phyloP scores from a whole-genome alignment of 1,284 basidiomycete species.

The Pascua sp. region DNA sequence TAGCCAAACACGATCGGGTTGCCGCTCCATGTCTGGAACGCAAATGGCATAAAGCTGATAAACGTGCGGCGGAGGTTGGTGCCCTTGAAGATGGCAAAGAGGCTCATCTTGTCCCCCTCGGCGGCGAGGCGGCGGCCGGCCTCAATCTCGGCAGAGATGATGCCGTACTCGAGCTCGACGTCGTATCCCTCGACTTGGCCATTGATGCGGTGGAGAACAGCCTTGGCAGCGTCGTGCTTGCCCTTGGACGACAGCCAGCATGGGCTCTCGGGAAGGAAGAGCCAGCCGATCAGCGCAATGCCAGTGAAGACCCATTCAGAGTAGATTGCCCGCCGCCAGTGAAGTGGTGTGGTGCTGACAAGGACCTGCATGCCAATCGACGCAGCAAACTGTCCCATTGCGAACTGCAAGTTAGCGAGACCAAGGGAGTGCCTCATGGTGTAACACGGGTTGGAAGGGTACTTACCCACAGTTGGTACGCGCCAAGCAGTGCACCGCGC shows the following conservation, averaged over 20 bases:
- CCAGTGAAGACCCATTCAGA: constrained; percentile 19
- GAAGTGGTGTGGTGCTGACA: too few species aligned
- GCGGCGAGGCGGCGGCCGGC: constrained; percentile 23
- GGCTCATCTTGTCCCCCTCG: constrained; percentile 9
- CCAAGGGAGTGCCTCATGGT: constrained; percentile 19
- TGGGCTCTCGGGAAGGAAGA: constrained; percentile 26
- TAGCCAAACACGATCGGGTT: too few species aligned
- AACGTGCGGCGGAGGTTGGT: constrained; percentile 8
- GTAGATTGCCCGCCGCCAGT: too few species aligned
- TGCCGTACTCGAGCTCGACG: constrained; percentile 23
- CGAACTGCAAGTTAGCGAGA: constrained; percentile 17
- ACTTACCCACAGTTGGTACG: too few species aligned
- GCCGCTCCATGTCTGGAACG: constrained; percentile 21
- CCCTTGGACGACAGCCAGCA: constrained; percentile 22
- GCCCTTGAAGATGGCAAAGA: constrained; percentile 15
- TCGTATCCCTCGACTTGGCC: constrained; percentile 19
- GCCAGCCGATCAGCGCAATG: constrained; percentile 18
- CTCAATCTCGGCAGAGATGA: too few species aligned
- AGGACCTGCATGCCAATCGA: too few species aligned
- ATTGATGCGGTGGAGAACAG: constrained; percentile 19
- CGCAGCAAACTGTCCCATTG: constrained; percentile 7
- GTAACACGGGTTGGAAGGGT: background rate
- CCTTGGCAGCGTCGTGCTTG: constrained; percentile 22
- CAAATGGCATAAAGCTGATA: constrained; percentile 17
- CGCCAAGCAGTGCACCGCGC: too few species aligned